These are phyloP conservation scores for grape (Vitis vinifera) DNA, from an alignment of 164 flowering plant genomes.

Conservation along the genomic window ASM3070453v1 NC_081817.1:3711501-3712000, in stretches of 20 bases:
- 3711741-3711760: background rate
- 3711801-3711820: too few relatives aligned
- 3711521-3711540: conserved; percentile 40
- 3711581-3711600: conserved; percentile 99
- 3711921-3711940: background rate
- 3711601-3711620: conserved; percentile 92
- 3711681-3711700: too few relatives aligned
- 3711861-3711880: background rate
- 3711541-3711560: conserved; percentile 85
- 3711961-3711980: too few relatives aligned
- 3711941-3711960: background rate
- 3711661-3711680: too few relatives aligned
- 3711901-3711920: background rate
- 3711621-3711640: conserved; percentile 98
- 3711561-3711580: conserved; percentile 94
- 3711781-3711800: too few relatives aligned
- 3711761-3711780: background rate
- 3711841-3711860: background rate
- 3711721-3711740: too few relatives aligned
- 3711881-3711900: background rate
- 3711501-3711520: background rate
- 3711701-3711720: too few relatives aligned
- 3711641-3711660: conserved; percentile 38
- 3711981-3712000: too few relatives aligned
- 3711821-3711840: background rate